phyloP scores from a whole-genome alignment of 805 yeast genomes.

The Zygosaccharomyces rouxii region DNA sequence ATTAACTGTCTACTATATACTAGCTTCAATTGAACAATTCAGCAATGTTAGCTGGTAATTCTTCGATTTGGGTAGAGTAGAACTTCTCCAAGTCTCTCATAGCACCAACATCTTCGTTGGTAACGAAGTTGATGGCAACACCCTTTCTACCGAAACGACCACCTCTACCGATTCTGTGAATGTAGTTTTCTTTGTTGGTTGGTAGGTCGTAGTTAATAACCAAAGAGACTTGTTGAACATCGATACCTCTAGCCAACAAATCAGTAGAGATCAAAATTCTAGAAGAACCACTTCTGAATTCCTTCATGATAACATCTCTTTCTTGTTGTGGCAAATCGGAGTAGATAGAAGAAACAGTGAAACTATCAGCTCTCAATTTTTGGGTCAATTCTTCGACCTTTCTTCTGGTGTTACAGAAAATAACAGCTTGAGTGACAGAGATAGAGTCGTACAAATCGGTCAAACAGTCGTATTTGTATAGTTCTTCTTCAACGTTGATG shows the following conservation, averaged over 20 bases:
- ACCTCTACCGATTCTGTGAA: constrained; percentile 96
- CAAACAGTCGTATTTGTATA: constrained; percentile 89
- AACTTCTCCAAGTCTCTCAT: constrained; percentile 71
- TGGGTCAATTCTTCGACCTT: constrained; percentile 90
- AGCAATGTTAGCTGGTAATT: constrained; percentile 73
- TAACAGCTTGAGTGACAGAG: constrained; percentile 95
- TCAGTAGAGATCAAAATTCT: constrained; percentile 94
- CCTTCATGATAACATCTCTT: constrained; percentile 91
- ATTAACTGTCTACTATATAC: constrained; percentile 12
- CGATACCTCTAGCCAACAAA: constrained; percentile 97
- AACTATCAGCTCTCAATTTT: constrained; percentile 71
- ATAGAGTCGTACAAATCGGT: constrained; percentile 93
- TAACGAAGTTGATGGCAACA: constrained; percentile 92
- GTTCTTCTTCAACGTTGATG: constrained; percentile 87
- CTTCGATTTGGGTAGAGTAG: constrained; percentile 70
- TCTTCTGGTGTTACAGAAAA: constrained; percentile 93
- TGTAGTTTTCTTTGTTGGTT: constrained; percentile 86
- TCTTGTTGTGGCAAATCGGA: constrained; percentile 96
- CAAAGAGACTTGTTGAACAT: constrained; percentile 94
- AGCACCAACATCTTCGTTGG: constrained; percentile 68
- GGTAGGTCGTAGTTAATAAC: constrained; percentile 96
- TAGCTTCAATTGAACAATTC: constrained; percentile 36
- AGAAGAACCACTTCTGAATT: constrained; percentile 89
- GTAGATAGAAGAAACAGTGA: constrained; percentile 94
- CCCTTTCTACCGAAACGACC: constrained; percentile 99